Evolutionary conservation across 2,329 filamentous ascomycete genomes (phyloP).

Genomic region (Fusarium sp.): DNA sequence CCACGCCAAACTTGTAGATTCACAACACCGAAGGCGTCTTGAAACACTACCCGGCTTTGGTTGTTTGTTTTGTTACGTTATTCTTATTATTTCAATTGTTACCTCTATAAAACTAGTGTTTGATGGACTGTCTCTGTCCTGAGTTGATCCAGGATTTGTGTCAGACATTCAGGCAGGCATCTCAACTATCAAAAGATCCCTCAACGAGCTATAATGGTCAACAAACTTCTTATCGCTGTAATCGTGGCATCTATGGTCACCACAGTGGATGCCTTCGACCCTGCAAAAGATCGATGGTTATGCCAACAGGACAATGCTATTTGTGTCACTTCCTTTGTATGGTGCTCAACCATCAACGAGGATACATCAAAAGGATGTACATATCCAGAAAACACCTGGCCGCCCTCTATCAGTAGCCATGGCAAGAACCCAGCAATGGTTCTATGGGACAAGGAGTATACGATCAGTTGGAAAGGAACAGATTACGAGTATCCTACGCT

Average conservation of each 20-base stretch:
- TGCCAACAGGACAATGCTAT: slow-evolving; percentile 27
- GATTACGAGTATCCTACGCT: slow-evolving; percentile 26
- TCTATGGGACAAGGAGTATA: slow-evolving; percentile 31
- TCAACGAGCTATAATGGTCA: not conserved
- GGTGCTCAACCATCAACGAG: slow-evolving; percentile 30
- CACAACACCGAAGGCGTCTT: slow-evolving; percentile 2
- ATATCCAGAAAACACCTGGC: slow-evolving; percentile 19
- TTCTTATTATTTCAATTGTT: not conserved
- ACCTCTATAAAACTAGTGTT: not conserved
- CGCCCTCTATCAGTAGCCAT: slow-evolving; percentile 1
- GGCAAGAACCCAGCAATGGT: slow-evolving; percentile 26
- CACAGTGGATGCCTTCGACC: slow-evolving; percentile 9
- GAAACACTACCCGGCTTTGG: not conserved
- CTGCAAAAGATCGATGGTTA: slow-evolving; percentile 24
- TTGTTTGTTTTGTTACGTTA: slow-evolving; percentile 2
- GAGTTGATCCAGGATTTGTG: not conserved
- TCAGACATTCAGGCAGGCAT: not conserved
- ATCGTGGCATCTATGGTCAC: not conserved
- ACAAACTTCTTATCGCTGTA: slow-evolving; percentile 7
- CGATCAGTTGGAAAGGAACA: slow-evolving; percentile 27
- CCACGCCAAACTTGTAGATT: not conserved
- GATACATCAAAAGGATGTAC: slow-evolving; percentile 20
- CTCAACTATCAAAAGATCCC: not conserved
- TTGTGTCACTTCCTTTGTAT: slow-evolving; percentile 37
- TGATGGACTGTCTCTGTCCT: not conserved